A percentile compares a stretch with the other conserved stretches of the same genome.
Evolutionary conservation across 441 rosid genomes (phyloP).

Genomic region (Breynia disticha): DNA sequence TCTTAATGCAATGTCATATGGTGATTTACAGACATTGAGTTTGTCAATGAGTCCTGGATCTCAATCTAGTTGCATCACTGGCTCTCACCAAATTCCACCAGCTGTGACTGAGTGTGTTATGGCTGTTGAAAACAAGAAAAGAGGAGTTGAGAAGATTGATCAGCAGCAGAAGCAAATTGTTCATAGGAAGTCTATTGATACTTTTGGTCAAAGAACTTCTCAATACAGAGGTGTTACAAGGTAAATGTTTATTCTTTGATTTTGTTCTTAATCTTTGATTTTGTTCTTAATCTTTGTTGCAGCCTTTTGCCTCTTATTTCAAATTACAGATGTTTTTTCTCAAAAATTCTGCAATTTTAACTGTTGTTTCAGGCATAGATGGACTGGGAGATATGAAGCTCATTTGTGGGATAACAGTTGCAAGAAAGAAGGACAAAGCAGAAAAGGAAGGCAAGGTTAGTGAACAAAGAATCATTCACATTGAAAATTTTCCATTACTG

Average conservation of each 20-base stretch:
- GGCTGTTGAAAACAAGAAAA: slow-evolving; percentile 47
- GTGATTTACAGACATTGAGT: slow-evolving; percentile 57
- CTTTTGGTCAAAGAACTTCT: slow-evolving; percentile 96
- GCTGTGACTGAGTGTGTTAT: slow-evolving; percentile 28
- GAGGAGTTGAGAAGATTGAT: slow-evolving; percentile 40
- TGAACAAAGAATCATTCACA: slow-evolving; percentile 8
- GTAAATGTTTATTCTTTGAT: slow-evolving; percentile 24
- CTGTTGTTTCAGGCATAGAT: slow-evolving; percentile 51
- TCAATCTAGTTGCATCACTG: slow-evolving; percentile 61
- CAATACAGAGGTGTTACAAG: slow-evolving; percentile 98
- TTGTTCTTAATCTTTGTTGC: neutral
- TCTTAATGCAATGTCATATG: slow-evolving; percentile 26
- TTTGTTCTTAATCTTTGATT: neutral
- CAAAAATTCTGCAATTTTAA: neutral
- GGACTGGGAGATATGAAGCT: slow-evolving; percentile 97
- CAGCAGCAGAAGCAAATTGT: slow-evolving; percentile 49
- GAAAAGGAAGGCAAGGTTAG: slow-evolving; percentile 98
- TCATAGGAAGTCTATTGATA: slow-evolving; percentile 86
- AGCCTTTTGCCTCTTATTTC: slow-evolving; percentile 3
- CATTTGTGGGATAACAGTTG: slow-evolving; percentile 98
- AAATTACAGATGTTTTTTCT: neutral
- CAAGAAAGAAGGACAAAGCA: slow-evolving; percentile 96
- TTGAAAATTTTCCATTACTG: too few species aligned
- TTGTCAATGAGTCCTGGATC: slow-evolving; percentile 79
- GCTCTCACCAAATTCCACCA: slow-evolving; percentile 45